These are phyloP conservation scores for Backusella macrospora DNA, from an alignment of 192 early-diverging fungal genomes.

Conservation along the genomic window DNA sequence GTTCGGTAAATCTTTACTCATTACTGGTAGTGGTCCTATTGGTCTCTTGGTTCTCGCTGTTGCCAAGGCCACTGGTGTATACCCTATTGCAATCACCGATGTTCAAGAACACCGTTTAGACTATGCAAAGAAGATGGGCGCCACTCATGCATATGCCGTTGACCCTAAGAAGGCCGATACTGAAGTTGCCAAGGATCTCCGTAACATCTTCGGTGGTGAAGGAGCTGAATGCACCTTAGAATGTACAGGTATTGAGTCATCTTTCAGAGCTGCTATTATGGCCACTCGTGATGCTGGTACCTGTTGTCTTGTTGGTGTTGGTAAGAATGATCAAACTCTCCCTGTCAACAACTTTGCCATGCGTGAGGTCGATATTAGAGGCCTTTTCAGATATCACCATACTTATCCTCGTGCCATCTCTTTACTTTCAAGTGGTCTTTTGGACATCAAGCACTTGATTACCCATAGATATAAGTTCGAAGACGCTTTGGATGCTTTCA, in stretches of 20 bases:
- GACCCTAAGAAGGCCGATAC: slow-evolving; percentile 25
- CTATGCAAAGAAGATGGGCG: slow-evolving; percentile 38
- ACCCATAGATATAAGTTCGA: slow-evolving; percentile 41
- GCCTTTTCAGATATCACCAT: slow-evolving; percentile 39
- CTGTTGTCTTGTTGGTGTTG: slow-evolving; percentile 40
- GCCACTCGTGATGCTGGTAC: slow-evolving; percentile 37
- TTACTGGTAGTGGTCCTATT: slow-evolving; percentile 44
- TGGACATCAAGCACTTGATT: slow-evolving; percentile 40
- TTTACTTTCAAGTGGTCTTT: slow-evolving; percentile 28
- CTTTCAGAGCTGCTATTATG: slow-evolving; percentile 37
- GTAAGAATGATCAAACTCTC: slow-evolving; percentile 33
- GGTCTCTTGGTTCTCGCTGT: slow-evolving; percentile 37
- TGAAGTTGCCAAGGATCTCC: slow-evolving; percentile 27
- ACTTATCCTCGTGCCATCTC: slow-evolving; percentile 36
- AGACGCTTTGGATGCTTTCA: slow-evolving; percentile 39
- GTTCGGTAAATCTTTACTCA: slow-evolving; percentile 36
- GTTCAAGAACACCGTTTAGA: slow-evolving; percentile 31
- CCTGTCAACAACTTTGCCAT: slow-evolving; percentile 37
- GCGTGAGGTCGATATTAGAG: slow-evolving; percentile 39
- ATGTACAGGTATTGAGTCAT: slow-evolving; percentile 40
- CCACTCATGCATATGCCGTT: slow-evolving; percentile 16
- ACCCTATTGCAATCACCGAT: slow-evolving; percentile 36
- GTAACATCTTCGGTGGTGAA: slow-evolving; percentile 24
- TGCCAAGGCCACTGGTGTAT: slow-evolving; percentile 37
- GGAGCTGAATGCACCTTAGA: slow-evolving; percentile 37